Evolutionary conservation across 2,329 filamentous ascomycete species (phyloP).

Genomic region (Cladophialophora exuberans): DNA sequence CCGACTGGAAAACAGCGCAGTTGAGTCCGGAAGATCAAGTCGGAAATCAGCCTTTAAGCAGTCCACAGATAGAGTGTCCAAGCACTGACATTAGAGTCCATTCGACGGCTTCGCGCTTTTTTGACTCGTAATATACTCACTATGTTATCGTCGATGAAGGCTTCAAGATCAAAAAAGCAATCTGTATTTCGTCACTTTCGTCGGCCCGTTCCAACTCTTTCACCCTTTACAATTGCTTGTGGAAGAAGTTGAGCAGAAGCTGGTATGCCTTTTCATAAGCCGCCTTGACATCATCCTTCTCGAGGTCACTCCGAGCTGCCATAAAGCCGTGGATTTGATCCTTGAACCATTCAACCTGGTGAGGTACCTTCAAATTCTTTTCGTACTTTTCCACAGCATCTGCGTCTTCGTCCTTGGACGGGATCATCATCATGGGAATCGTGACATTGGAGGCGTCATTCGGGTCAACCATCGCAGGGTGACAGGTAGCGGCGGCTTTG

Average conservation of each 20-base stretch:
- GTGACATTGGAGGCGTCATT: conserved; percentile 59
- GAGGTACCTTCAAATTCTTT: conserved; percentile 42
- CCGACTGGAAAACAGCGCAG: too few relatives aligned
- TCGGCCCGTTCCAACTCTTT: background rate
- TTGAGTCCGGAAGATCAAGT: too few relatives aligned
- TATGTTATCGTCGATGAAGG: too few relatives aligned
- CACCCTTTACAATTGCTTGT: conserved; percentile 41
- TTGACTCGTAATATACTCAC: too few relatives aligned
- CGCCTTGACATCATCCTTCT: conserved; percentile 44
- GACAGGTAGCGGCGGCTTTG: conserved; percentile 60
- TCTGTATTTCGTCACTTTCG: too few relatives aligned
- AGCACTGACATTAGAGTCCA: too few relatives aligned
- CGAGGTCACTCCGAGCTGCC: conserved; percentile 47
- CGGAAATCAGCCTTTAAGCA: too few relatives aligned
- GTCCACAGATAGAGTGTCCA: too few relatives aligned
- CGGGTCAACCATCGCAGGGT: conserved; percentile 65
- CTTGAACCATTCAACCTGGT: conserved; percentile 49
- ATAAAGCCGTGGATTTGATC: conserved; percentile 52
- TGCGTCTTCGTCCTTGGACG: conserved; percentile 60
- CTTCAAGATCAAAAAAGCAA: too few relatives aligned
- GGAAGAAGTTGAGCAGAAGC: conserved; percentile 45
- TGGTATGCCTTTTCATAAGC: conserved; percentile 50
- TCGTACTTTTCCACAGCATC: conserved; percentile 49
- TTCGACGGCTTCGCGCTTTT: too few relatives aligned
- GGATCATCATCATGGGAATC: conserved; percentile 62